These are phyloP conservation scores for Arabis hirsuta DNA, from an alignment of 345 rosid species.

Conservation along the genomic window DNA sequence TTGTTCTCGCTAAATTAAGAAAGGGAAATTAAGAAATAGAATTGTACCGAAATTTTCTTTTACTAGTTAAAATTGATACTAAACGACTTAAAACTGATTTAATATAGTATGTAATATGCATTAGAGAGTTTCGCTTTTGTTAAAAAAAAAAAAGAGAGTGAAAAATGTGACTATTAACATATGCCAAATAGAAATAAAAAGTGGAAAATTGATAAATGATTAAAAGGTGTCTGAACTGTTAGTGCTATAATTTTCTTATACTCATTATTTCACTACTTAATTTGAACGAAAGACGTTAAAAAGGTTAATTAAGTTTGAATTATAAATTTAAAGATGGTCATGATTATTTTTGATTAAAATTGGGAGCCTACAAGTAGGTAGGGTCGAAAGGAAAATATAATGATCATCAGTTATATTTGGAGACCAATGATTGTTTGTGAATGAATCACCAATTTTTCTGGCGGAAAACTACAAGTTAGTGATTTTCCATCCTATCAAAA, in stretches of 20 bases:
- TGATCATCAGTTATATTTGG: slow-evolving; percentile 31
- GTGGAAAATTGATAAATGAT: not conserved
- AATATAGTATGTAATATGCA: no score
- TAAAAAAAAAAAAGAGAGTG: no score
- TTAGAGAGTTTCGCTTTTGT: no score
- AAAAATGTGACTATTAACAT: not conserved
- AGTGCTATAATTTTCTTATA: slow-evolving; percentile 6
- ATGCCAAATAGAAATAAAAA: not conserved
- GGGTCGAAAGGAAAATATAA: slow-evolving; percentile 36
- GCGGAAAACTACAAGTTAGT: not conserved
- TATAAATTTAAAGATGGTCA: not conserved
- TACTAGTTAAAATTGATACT: no score
- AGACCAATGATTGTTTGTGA: slow-evolving; percentile 35
- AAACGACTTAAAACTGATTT: no score
- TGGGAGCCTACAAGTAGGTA: slow-evolving; percentile 31
- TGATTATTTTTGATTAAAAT: slow-evolving; percentile 3
- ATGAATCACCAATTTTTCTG: slow-evolving; percentile 5
- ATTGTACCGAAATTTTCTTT: no score
- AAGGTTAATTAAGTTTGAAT: not conserved
- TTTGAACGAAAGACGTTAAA: no score
- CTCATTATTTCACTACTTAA: no score
- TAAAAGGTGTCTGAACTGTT: not conserved
- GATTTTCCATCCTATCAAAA: not conserved
- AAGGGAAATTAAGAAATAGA: no score
- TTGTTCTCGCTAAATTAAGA: no score